Evolutionary conservation across 768 basidiomycete species (phyloP), one percentile per base, ranked within the genome.

Genomic region (Pulveroboletus sp.): DNA sequence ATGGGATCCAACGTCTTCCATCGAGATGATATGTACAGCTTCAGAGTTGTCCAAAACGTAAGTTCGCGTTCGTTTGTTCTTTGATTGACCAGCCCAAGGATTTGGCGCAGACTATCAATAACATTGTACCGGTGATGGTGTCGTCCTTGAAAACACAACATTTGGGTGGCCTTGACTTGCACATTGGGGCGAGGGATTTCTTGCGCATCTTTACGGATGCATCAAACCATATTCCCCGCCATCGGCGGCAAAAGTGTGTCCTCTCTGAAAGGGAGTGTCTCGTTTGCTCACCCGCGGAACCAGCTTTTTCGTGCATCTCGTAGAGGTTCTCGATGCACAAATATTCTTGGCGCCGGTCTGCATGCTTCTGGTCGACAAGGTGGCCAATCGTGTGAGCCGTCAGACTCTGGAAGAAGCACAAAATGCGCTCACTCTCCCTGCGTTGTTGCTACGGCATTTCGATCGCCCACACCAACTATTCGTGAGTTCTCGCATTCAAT

Each of bases 1-100:
- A 97, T 98, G 92, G 95, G 96, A 17, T 91, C 94, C n/a, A 94
- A 92, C 54, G 85, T 97, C 15, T 90, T 97, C 73, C 95, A 96
- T 62, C 80, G 93, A 41, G 96, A 99, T 57, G 96, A 99, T 64
- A 81, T 87, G 0, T 94, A 95, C 69, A 94, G 89, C 62, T 95
- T 96, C 75, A 82, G 83, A 33, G 93, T 98, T 8, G 90, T 98
- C 2, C 93, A 97, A 65, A 89, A 88, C 76, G 93, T 91, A 47
- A 39, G 71, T 43, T 26, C 0, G 1, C 52, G 1, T 44, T 28
- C 13, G 10, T 37, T 14, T 18, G 17, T 4, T 46, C 11, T 17
- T 26, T 18, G 7, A 39, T 30, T 21, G 28, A 28, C 27, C 4
- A 31, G 4, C 32, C 53, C 13, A 46, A 54, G 35, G 46, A 14